A percentile compares a stretch with the other conserved stretches of the same genome.
phyloP scores from a whole-genome alignment of 2,329 filamentous ascomycete genomes.

The Microascus cirrosus region DNA sequence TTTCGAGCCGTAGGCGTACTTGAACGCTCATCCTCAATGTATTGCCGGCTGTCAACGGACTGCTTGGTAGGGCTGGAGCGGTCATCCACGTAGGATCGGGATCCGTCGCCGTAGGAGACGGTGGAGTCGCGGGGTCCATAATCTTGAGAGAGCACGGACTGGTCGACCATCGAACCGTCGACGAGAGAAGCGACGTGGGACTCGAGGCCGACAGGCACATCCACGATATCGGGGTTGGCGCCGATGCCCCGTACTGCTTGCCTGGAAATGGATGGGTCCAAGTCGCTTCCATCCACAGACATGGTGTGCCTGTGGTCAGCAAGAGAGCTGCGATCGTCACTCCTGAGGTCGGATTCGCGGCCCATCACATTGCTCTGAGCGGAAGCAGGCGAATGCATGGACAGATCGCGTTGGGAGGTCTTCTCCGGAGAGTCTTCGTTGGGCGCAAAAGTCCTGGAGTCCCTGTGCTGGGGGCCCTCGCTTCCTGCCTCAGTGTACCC shows the following conservation, averaged over 20 bases:
- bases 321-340: constrained; percentile 34
- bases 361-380: constrained; percentile 37
- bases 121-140: constrained; percentile 28
- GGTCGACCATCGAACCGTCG: constrained; percentile 59
- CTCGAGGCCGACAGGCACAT: constrained; percentile 63
- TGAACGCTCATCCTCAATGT: constrained; percentile 24
- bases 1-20: constrained; percentile 26
- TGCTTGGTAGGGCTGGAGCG: constrained; percentile 29
- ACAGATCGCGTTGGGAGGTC: constrained; percentile 33
- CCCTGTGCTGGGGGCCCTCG: constrained; percentile 37
- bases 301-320: constrained; percentile 41
- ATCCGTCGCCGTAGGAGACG: constrained; percentile 20
- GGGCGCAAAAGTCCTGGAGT: constrained; percentile 40
- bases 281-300: constrained; percentile 41
- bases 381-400: constrained; percentile 40
- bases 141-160: constrained; percentile 57
- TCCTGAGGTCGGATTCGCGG: constrained; percentile 37
- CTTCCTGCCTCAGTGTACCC: constrained; percentile 59
- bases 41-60: constrained; percentile 25
- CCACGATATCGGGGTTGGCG: constrained; percentile 66
- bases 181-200: constrained; percentile 82
- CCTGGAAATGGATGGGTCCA: constrained; percentile 48
- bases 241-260: constrained; percentile 62
- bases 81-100: constrained; percentile 16
- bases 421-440: constrained; percentile 49